phyloP scores from a whole-genome alignment of 2,329 filamentous ascomycete species.

The Sporothrix humicola region DNA sequence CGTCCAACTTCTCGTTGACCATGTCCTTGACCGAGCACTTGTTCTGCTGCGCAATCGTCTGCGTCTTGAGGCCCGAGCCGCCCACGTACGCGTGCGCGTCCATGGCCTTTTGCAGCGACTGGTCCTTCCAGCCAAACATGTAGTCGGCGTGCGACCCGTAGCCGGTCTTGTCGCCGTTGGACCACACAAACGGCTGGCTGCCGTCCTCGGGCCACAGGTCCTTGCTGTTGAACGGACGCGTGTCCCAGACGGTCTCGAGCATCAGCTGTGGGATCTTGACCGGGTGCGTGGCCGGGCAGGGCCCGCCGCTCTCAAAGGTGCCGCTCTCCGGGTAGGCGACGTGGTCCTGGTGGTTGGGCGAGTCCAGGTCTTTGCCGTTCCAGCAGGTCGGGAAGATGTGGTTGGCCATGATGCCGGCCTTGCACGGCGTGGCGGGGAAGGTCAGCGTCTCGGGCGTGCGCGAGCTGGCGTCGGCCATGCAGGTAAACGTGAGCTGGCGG shows the following conservation, averaged over 20 bases:
- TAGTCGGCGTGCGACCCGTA: slow-evolving; percentile 46
- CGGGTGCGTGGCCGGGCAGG: slow-evolving; percentile 54
- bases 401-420: slow-evolving; percentile 51
- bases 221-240: slow-evolving; percentile 45
- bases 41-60: slow-evolving; percentile 46
- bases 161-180: slow-evolving; percentile 41
- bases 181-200: slow-evolving; percentile 43
- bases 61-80: slow-evolving; percentile 41
- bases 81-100: slow-evolving; percentile 21
- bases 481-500: slow-evolving; percentile 48
- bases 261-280: slow-evolving; percentile 46
- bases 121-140: slow-evolving; percentile 46
- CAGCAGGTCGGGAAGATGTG: slow-evolving; percentile 55
- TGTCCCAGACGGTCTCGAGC: slow-evolving; percentile 55
- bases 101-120: slow-evolving; percentile 41
- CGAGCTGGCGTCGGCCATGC: slow-evolving; percentile 41
- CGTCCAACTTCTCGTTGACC: slow-evolving; percentile 44
- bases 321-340: slow-evolving; percentile 46
- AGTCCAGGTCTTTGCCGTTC: slow-evolving; percentile 56
- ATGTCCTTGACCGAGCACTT: slow-evolving; percentile 40
- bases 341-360: slow-evolving; percentile 48
- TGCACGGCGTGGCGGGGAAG: slow-evolving; percentile 49
- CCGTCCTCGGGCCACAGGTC: slow-evolving; percentile 47
- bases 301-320: slow-evolving; percentile 54
- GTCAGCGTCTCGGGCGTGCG: slow-evolving; percentile 48